These are phyloP conservation scores for Monascus purpureus DNA, from an alignment of 495 filamentous ascomycete species.

Conservation along the genomic window DNA sequence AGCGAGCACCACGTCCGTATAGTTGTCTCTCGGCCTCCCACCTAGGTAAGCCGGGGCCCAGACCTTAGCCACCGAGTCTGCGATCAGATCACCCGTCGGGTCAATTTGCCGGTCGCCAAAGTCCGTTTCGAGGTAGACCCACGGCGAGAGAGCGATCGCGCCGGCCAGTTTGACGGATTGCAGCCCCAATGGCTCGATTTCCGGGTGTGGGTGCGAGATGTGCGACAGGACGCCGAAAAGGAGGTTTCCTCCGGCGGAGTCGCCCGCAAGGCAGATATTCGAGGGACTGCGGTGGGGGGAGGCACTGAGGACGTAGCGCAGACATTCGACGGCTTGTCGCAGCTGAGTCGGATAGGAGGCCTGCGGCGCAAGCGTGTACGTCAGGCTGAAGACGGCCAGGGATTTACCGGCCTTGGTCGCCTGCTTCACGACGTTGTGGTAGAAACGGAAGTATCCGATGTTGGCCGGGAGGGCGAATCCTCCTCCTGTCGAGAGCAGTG, in stretches of 20 bases:
- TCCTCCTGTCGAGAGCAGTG: conserved; percentile 43
- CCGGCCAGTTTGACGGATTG: too few relatives aligned
- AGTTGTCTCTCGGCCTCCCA: conserved; percentile 30
- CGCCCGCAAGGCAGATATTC: conserved; percentile 42
- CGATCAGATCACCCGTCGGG: conserved; percentile 37
- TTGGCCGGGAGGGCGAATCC: conserved; percentile 41
- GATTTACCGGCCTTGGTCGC: not conserved
- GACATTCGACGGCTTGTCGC: conserved; percentile 36
- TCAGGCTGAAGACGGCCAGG: conserved; percentile 32
- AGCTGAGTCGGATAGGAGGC: conserved; percentile 47
- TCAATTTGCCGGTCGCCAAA: conserved; percentile 30
- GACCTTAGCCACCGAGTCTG: conserved; percentile 18
- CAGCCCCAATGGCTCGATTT: conserved; percentile 25
- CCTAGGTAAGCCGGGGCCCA: conserved; percentile 40
- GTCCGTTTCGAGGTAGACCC: conserved; percentile 34
- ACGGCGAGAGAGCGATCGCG: conserved; percentile 43
- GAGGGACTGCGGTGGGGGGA: conserved; percentile 20
- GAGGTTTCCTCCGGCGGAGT: conserved; percentile 54
- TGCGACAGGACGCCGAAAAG: conserved; percentile 44
- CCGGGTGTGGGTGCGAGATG: conserved; percentile 44
- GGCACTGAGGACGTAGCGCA: conserved; percentile 37
- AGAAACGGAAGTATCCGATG: conserved; percentile 38
- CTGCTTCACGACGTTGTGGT: conserved; percentile 24
- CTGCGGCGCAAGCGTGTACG: conserved; percentile 46
- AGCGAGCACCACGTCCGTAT: conserved; percentile 39